Conservation (phyloP, 495 filamentous ascomycete genomes). For the Xylaria sp. region DNA sequence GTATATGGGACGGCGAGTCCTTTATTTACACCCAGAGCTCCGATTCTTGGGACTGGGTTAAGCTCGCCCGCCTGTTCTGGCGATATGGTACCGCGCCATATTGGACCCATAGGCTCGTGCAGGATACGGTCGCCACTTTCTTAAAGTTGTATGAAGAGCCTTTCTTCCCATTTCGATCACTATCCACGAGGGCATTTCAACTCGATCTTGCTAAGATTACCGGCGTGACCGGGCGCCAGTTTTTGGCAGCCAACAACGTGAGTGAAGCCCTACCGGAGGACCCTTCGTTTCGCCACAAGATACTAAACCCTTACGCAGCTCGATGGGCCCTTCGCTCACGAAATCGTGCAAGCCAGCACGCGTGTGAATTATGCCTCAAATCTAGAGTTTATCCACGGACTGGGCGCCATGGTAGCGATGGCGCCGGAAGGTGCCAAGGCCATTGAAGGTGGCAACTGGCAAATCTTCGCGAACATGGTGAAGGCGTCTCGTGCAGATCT, state of each 20-base stretch:
- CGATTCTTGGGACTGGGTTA: slow-evolving; percentile 73
- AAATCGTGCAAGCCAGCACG: slow-evolving; percentile 91
- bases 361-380: slow-evolving; percentile 97
- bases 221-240: slow-evolving; percentile 72
- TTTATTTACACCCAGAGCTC: slow-evolving; percentile 73
- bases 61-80: slow-evolving; percentile 78
- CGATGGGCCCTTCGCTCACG: slow-evolving; percentile 69
- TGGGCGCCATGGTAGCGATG: slow-evolving; percentile 89
- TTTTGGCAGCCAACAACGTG: slow-evolving; percentile 69
- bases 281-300: background rate
- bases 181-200: slow-evolving; percentile 69
- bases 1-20: slow-evolving; percentile 81
- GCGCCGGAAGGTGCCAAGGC: slow-evolving; percentile 83
- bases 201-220: slow-evolving; percentile 71
- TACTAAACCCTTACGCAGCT: slow-evolving; percentile 51
- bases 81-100: slow-evolving; percentile 84
- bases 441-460: slow-evolving; percentile 91
- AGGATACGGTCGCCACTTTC: slow-evolving; percentile 74
- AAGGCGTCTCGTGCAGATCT: slow-evolving; percentile 65
- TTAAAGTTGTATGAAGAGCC: slow-evolving; percentile 81
- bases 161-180: slow-evolving; percentile 80
- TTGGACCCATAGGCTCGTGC: slow-evolving; percentile 74
- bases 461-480: slow-evolving; percentile 86
- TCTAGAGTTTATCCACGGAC: slow-evolving; percentile 79
- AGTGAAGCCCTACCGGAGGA: slow-evolving; percentile 15